Conservation (phyloP, 352 stramenopile genomes). For the Peronosclerospora sorghi region DNA sequence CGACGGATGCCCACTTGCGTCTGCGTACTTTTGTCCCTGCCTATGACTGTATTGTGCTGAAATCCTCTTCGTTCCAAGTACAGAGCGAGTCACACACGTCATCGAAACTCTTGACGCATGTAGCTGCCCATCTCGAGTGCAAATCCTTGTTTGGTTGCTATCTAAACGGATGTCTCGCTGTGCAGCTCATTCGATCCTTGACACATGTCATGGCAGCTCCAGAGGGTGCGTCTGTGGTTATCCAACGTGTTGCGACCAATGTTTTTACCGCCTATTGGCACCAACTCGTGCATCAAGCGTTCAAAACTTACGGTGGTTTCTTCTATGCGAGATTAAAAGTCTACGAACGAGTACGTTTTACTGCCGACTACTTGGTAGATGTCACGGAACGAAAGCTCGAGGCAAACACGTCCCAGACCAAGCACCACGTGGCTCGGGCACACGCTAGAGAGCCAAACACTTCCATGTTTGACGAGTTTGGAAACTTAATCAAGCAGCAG, state of each 20-base stretch:
- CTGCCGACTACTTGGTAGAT: conserved; percentile 53
- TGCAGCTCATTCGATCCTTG: conserved; percentile 42
- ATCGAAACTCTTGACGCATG: conserved; percentile 44
- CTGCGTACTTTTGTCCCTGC: conserved; percentile 25
- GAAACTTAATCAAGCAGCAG: conserved; percentile 55
- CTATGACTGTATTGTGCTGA: conserved; percentile 54
- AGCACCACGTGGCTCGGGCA: conserved; percentile 34
- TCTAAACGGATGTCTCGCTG: conserved; percentile 38
- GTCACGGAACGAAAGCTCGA: conserved; percentile 60
- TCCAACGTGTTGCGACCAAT: conserved; percentile 51
- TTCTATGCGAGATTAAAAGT: conserved; percentile 45
- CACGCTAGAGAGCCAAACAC: conserved; percentile 50
- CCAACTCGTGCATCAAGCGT: conserved; percentile 37
- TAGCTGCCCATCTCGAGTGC: conserved; percentile 30
- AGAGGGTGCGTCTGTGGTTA: conserved; percentile 25
- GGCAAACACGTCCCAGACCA: conserved; percentile 22
- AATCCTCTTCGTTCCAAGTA: conserved; percentile 33
- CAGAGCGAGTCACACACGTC: conserved; percentile 38
- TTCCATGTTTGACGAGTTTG: conserved; percentile 71
- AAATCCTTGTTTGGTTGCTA: conserved; percentile 63
- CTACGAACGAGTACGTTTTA: conserved; percentile 50
- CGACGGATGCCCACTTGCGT: conserved; percentile 42
- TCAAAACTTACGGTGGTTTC: conserved; percentile 46
- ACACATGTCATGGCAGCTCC: conserved; percentile 26
- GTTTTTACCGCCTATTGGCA: conserved; percentile 56